Conservation (phyloP, 305 asterid species). For the Fraxinus xanthoxyloides region DNA sequence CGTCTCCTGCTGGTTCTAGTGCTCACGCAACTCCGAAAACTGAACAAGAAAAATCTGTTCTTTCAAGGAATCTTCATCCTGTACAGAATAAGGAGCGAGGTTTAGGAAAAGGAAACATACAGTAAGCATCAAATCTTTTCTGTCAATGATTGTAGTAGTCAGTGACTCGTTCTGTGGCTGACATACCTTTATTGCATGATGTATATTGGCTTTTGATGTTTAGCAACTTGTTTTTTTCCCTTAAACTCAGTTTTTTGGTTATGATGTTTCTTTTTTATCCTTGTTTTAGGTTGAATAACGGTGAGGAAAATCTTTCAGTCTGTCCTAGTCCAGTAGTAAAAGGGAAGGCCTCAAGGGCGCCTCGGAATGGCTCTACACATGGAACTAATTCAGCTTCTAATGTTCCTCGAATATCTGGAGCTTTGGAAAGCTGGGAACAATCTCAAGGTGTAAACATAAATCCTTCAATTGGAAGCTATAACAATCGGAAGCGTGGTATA, state of each 20-base stretch:
- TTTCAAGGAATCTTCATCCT: constrained; percentile 55
- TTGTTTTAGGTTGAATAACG: constrained; percentile 65
- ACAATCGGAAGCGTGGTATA: constrained; percentile 76
- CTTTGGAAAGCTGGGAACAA: constrained; percentile 87
- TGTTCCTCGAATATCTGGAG: constrained; percentile 55
- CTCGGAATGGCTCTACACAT: constrained; percentile 58
- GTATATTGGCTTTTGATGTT: not conserved
- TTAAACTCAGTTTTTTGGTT: constrained; percentile 10
- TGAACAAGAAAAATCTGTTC: constrained; percentile 66
- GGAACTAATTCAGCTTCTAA: constrained; percentile 49
- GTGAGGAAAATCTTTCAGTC: constrained; percentile 54
- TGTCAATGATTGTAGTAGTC: constrained; percentile 1
- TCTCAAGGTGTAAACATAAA: constrained; percentile 50
- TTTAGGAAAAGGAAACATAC: constrained; percentile 67
- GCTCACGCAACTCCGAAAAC: constrained; percentile 57
- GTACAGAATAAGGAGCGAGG: constrained; percentile 71
- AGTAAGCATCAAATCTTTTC: constrained; percentile 46
- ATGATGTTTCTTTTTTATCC: constrained; percentile 24
- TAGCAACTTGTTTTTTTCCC: not conserved
- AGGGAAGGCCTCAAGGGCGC: constrained; percentile 94
- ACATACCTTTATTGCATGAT: not conserved
- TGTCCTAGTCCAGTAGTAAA: constrained; percentile 60
- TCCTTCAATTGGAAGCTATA: constrained; percentile 56
- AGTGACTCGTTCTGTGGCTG: not conserved
- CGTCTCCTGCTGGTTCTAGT: constrained; percentile 58